Evolutionary conservation across 352 stramenopile species (phyloP).

Genomic region (Globisporangium rhizosaccharum): DNA sequence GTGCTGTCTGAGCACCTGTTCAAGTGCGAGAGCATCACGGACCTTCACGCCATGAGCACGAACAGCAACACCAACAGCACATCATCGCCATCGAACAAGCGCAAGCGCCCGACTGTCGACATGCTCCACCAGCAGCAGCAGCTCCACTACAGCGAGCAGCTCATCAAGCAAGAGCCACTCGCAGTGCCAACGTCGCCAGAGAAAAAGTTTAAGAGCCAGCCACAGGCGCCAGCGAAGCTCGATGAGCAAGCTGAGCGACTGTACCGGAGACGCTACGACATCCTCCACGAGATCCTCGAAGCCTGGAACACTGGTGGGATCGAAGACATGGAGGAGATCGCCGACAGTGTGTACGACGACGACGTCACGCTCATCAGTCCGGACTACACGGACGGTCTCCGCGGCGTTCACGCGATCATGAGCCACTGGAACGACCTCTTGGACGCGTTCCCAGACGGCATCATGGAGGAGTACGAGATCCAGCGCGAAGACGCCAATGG

Average conservation of each 20-base stretch:
- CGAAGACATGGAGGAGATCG: slow-evolving; percentile 79
- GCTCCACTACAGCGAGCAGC: neutral
- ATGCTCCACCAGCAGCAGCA: slow-evolving; percentile 16
- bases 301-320: slow-evolving; percentile 80
- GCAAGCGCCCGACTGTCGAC: slow-evolving; percentile 41
- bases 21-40: slow-evolving; percentile 15
- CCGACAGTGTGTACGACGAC: slow-evolving; percentile 64
- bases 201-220: slow-evolving; percentile 31
- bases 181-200: slow-evolving; percentile 4
- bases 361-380: slow-evolving; percentile 68
- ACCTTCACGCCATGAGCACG: slow-evolving; percentile 10
- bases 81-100: slow-evolving; percentile 26
- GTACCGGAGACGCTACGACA: slow-evolving; percentile 66
- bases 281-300: slow-evolving; percentile 68
- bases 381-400: slow-evolving; percentile 54
- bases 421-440: slow-evolving; percentile 62
- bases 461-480: slow-evolving; percentile 83
- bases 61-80: slow-evolving; percentile 10
- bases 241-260: slow-evolving; percentile 45
- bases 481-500: slow-evolving; percentile 45
- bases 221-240: slow-evolving; percentile 16
- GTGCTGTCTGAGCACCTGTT: slow-evolving; percentile 18
- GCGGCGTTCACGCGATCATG: slow-evolving; percentile 66
- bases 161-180: slow-evolving; percentile 10
- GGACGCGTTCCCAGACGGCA: slow-evolving; percentile 71